phyloP scores from a whole-genome alignment of 768 basidiomycete species.

The Phylloporus sp. region DNA sequence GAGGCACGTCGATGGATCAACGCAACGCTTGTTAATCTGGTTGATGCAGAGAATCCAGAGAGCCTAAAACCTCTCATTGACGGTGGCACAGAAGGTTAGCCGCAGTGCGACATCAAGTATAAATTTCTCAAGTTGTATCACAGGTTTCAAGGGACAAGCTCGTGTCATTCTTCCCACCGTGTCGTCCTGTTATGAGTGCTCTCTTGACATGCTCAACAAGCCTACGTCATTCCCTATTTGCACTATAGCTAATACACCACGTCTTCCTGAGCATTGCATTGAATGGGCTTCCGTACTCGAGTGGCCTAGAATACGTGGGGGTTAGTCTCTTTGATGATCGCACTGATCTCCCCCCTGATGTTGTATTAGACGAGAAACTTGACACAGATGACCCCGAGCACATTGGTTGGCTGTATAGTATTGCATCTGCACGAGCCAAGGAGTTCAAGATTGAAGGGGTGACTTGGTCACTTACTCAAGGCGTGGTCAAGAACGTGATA shows the following conservation, averaged over 20 bases:
- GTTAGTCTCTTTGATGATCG: constrained; percentile 37
- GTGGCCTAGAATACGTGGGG: constrained; percentile 92
- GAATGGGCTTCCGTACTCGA: constrained; percentile 99
- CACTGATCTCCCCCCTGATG: constrained; percentile 1
- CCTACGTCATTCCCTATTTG: constrained; percentile 97
- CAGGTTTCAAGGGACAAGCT: constrained; percentile 98
- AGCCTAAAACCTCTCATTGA: constrained; percentile 96
- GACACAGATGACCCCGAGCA: constrained; percentile 98
- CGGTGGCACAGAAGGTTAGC: constrained; percentile 92
- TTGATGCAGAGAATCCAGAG: constrained; percentile 90
- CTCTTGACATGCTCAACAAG: constrained; percentile 97
- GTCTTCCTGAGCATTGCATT: constrained; percentile 97
- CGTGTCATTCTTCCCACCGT: constrained; percentile 94
- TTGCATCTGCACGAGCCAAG: constrained; percentile 77
- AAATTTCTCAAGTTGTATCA: neutral
- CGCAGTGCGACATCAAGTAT: neutral
- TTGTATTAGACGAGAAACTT: constrained; percentile 72
- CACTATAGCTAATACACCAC: constrained; percentile 98
- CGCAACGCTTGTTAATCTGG: constrained; percentile 91
- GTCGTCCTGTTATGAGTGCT: constrained; percentile 97
- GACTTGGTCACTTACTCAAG: constrained; percentile 96
- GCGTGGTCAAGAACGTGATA: constrained; percentile 99
- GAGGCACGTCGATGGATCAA: constrained; percentile 99
- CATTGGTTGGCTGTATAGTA: constrained; percentile 86
- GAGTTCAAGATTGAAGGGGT: constrained; percentile 98